These are phyloP conservation scores for Cornus controversa DNA, from an alignment of 148 eudicot genomes.

Conservation along the genomic window DNA sequence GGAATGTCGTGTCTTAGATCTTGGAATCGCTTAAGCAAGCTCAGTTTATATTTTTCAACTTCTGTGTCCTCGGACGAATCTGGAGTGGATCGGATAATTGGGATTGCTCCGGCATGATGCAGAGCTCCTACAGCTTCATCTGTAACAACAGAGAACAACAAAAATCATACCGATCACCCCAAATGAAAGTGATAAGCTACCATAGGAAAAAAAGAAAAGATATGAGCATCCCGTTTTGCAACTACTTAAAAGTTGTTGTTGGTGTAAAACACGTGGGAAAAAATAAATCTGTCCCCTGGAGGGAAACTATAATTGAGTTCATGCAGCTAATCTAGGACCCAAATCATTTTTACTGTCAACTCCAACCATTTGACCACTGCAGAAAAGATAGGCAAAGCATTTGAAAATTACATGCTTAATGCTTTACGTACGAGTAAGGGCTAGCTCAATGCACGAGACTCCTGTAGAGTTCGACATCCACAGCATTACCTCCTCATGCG, in stretches of 20 bases:
- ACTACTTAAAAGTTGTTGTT: not conserved
- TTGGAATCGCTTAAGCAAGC: constrained; percentile 57
- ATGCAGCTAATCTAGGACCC: not conserved
- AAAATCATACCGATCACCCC: constrained; percentile 3
- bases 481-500: too few species aligned
- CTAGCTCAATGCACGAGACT: too few species aligned
- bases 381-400: not conserved
- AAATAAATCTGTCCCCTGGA: not conserved
- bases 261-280: not conserved
- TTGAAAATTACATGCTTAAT: not conserved
- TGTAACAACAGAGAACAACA: constrained; percentile 25
- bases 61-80: constrained; percentile 50
- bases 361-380: not conserved
- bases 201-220: not conserved
- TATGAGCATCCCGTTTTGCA: not conserved
- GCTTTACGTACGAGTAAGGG: not conserved
- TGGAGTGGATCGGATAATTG: constrained; percentile 57
- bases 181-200: not conserved
- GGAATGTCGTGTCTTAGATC: constrained; percentile 40
- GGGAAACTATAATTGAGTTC: not conserved
- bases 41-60: constrained; percentile 50
- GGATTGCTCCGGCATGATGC: constrained; percentile 64
- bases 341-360: not conserved
- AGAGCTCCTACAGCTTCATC: constrained; percentile 62
- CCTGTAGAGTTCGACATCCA: too few species aligned